These are phyloP conservation scores for Sistotremastrum niveocremeum DNA, from an alignment of 768 basidiomycete species.

Conservation along the genomic window DNA sequence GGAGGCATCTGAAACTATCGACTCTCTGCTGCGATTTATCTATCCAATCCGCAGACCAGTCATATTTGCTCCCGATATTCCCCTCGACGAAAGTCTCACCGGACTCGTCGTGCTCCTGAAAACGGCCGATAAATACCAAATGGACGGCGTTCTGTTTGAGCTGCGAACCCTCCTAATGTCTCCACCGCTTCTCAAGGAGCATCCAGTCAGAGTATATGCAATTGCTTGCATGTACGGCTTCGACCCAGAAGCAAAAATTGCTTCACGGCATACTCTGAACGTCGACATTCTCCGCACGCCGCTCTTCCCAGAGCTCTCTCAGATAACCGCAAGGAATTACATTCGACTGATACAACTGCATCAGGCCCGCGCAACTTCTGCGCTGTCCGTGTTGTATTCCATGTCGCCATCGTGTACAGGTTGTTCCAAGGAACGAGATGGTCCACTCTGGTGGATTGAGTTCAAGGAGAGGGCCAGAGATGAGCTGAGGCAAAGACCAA, in stretches of 20 bases:
- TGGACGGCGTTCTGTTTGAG: slow-evolving; percentile 29
- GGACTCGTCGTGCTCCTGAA: slow-evolving; percentile 21
- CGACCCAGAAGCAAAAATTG: slow-evolving; percentile 29
- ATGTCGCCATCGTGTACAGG: too few species aligned
- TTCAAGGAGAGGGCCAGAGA: too few species aligned
- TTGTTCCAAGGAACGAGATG: too few species aligned
- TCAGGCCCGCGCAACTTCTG: too few species aligned
- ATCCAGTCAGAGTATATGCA: slow-evolving; percentile 34
- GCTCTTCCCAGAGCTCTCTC: slow-evolving; percentile 16
- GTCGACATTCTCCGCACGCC: slow-evolving; percentile 25
- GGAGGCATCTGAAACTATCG: slow-evolving; percentile 2
- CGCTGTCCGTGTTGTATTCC: too few species aligned
- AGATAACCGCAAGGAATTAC: too few species aligned
- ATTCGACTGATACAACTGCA: too few species aligned
- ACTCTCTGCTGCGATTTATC: slow-evolving; percentile 5
- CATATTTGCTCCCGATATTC: too few species aligned
- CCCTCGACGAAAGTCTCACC: too few species aligned
- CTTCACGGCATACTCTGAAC: slow-evolving; percentile 27
- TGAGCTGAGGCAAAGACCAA: too few species aligned
- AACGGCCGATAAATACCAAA: slow-evolving; percentile 33
- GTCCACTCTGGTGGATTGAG: too few species aligned
- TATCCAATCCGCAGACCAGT: slow-evolving; percentile 1
- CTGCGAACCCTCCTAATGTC: slow-evolving; percentile 29
- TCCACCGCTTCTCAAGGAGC: slow-evolving; percentile 25
- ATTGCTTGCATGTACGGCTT: slow-evolving; percentile 31